Percentiles rank a stretch among this genome's conserved stretches.
phyloP scores from a whole-genome alignment of 2,329 filamentous ascomycete species.

The Nigrospora sphaerica region DNA sequence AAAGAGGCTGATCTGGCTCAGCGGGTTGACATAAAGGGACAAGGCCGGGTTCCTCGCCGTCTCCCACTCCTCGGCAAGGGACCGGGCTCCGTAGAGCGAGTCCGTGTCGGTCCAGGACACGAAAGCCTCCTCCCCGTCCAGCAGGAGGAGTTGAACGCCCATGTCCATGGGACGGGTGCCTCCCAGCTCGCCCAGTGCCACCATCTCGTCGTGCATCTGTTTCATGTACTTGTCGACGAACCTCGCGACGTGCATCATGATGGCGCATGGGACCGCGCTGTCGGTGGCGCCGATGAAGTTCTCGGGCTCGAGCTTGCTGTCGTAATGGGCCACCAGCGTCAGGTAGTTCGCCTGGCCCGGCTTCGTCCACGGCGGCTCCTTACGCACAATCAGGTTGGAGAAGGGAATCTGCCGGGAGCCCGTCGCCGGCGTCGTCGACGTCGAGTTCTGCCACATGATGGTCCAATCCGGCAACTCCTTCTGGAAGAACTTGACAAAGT shows the following conservation, averaged over 20 bases:
- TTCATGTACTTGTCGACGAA: conserved; percentile 65
- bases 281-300: conserved; percentile 83
- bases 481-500: conserved; percentile 67
- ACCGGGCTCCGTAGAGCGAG: conserved; percentile 71
- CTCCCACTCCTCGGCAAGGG: conserved; percentile 70
- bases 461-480: conserved; percentile 62
- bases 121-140: conserved; percentile 83
- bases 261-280: conserved; percentile 76
- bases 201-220: conserved; percentile 66
- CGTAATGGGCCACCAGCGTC: conserved; percentile 79
- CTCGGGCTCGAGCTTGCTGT: conserved; percentile 63
- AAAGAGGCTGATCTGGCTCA: conserved; percentile 70
- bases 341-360: conserved; percentile 65
- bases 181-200: conserved; percentile 40
- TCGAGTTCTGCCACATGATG: conserved; percentile 68
- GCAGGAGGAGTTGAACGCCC: conserved; percentile 71
- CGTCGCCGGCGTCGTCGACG: conserved; percentile 59
- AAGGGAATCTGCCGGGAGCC: conserved; percentile 61
- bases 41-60: conserved; percentile 54
- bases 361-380: conserved; percentile 70
- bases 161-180: conserved; percentile 55
- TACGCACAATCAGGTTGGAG: conserved; percentile 66
- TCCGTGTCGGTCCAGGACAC: conserved; percentile 63
- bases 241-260: conserved; percentile 71
- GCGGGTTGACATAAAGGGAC: conserved; percentile 60